A percentile compares a stretch with the other conserved stretches of the same genome.
These are phyloP conservation scores for Verticillium nubilum DNA, from an alignment of 2,329 filamentous ascomycete species.

Conservation along the genomic window DNA sequence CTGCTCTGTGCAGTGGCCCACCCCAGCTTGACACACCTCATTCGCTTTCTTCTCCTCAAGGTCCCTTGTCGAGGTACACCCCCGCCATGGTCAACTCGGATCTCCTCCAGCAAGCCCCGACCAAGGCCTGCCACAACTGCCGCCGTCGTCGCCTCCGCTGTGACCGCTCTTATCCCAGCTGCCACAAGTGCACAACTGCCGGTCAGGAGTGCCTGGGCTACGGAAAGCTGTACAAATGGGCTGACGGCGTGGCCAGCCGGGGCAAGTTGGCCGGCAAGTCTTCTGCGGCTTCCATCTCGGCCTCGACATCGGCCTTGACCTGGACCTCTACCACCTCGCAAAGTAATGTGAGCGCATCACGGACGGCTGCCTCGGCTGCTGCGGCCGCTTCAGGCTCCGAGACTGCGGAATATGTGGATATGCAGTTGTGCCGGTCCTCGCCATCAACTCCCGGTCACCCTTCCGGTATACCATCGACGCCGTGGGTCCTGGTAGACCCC, in stretches of 20 bases:
- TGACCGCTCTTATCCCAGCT: constrained; percentile 44
- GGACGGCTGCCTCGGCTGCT: neutral
- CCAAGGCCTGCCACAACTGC: constrained; percentile 44
- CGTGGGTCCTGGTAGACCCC: constrained; percentile 36
- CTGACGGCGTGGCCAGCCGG: constrained; percentile 37
- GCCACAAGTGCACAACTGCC: constrained; percentile 43
- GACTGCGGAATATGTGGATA: too few species aligned
- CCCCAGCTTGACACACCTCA: neutral
- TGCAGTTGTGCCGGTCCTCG: constrained; percentile 17
- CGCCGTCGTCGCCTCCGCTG: constrained; percentile 47
- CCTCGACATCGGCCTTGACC: neutral
- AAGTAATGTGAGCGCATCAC: neutral
- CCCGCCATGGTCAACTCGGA: neutral
- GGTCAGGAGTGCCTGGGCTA: constrained; percentile 49
- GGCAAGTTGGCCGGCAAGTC: constrained; percentile 35
- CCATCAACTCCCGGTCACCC: neutral
- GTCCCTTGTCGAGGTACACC: neutral
- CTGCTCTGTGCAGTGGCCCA: neutral
- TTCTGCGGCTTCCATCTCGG: constrained; percentile 21
- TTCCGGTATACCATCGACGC: constrained; percentile 15
- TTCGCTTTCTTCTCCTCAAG: neutral
- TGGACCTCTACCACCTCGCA: neutral
- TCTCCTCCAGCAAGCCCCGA: constrained; percentile 5
- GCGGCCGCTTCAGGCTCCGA: neutral
- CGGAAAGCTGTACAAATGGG: constrained; percentile 48